Evolutionary conservation across 1,284 basidiomycete species (phyloP), one percentile per base, ranked within the genome.

Genomic region (Puccinia polysora): DNA sequence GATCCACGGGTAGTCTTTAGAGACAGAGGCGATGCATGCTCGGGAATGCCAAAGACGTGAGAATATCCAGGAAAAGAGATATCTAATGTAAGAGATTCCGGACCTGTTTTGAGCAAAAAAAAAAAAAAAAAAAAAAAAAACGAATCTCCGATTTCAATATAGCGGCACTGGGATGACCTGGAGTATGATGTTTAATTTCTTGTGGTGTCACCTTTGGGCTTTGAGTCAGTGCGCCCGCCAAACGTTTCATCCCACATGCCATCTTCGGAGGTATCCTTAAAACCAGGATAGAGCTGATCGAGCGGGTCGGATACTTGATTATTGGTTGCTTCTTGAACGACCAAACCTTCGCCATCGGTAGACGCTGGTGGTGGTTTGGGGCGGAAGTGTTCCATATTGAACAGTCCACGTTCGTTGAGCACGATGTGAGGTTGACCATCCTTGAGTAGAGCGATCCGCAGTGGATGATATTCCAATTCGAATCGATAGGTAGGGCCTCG

Each of bases 381-480:
- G 69, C 92, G 85, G 83, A 92, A 97, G 80, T 98, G 96, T 79
- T 99, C 96, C 91, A 98, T 93, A 79, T 98, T 93, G 76, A 99
- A 83, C 32, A 99, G 84, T 0, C 89, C 89, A 50, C 88, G 85
- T 10, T 91, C 91, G 78, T 99, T 99, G 65, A 98, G 82, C 2
- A 94, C 86, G 69, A 97, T 84, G 78, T 96, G 89, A 72, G 89
- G 87, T 28, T 78, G 73, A 3, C 89, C 91, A 73, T 86, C 84
- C 47, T 88, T 85, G 56, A 86, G 82, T 75, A 95, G 83, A 2
- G 85, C 84, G 62, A 96, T 83, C 75, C 84, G 85, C 76, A 96
- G 81, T 1, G 92, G 92, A 47, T 85, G 82, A 78, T 88, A 90
- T 58, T 83, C 79, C 68, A 96, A 85, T 5, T 84, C 82, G 40